These are phyloP conservation scores for Solanum tarapatanum DNA, from an alignment of 257 asterid genomes.

Conservation along the genomic window DNA sequence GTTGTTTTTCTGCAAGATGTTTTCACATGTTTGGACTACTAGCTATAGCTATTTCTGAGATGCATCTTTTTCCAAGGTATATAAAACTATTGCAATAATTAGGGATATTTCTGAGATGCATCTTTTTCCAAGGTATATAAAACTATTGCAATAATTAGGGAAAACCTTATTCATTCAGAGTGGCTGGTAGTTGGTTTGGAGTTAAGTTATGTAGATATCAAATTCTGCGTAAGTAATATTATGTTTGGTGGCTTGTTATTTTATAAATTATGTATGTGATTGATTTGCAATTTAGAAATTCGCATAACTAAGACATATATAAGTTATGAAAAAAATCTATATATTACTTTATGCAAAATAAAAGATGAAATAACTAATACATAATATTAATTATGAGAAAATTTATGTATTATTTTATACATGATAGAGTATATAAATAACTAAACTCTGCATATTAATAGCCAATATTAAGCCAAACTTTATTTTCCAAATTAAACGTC, in stretches of 20 bases:
- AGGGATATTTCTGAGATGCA: not conserved
- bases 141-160: not conserved
- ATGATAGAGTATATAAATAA: accelerated
- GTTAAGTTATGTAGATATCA: not conserved
- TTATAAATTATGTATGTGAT: not conserved
- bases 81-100: not conserved
- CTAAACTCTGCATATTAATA: not conserved
- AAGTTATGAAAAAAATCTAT: no score
- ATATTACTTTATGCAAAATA: not conserved
- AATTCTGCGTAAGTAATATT: not conserved
- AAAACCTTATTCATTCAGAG: not conserved
- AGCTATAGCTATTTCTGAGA: not conserved
- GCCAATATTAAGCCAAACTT: not conserved
- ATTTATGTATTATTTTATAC: no score
- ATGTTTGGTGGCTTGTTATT: accelerated
- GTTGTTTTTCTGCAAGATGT: not conserved
- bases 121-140: not conserved
- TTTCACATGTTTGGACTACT: not conserved
- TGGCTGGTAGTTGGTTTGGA: not conserved
- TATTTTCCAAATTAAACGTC: not conserved
- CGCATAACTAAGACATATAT: not conserved
- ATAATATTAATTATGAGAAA: no score
- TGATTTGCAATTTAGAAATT: not conserved
- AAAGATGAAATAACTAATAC: no score
- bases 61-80: not conserved